A percentile compares a stretch with the other conserved stretches of the same genome.
These are phyloP conservation scores for Penicillium argentinense DNA, from an alignment of 495 filamentous ascomycete genomes.

Conservation along the genomic window DNA sequence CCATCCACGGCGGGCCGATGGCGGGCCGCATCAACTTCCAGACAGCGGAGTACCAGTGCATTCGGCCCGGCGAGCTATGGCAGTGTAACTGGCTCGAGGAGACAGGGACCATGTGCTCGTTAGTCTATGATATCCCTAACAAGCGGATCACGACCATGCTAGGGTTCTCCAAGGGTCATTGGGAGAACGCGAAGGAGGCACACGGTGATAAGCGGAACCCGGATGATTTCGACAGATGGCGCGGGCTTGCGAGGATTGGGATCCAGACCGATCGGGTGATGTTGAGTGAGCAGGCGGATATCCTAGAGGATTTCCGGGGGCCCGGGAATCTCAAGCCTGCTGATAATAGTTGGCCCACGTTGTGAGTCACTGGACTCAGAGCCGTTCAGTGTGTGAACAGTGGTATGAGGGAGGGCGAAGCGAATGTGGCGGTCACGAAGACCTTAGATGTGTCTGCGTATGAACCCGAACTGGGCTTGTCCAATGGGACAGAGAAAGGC, in stretches of 20 bases:
- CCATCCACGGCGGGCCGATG: conserved; percentile 44
- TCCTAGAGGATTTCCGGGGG: conserved; percentile 37
- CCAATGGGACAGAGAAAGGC: no score
- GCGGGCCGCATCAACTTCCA: conserved; percentile 41
- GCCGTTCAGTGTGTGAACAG: no score
- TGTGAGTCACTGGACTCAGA: no score
- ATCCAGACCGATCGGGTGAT: conserved; percentile 34
- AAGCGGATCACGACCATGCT: conserved; percentile 34
- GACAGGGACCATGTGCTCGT: conserved; percentile 39
- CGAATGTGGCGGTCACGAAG: no score
- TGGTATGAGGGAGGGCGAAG: no score
- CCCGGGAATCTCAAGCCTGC: conserved; percentile 32
- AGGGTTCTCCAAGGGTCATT: conserved; percentile 40
- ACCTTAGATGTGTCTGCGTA: no score
- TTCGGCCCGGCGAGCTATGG: conserved; percentile 37
- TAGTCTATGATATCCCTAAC: conserved; percentile 37
- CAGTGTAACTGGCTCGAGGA: conserved; percentile 44
- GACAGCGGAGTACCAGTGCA: conserved; percentile 39
- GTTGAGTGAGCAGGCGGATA: conserved; percentile 41
- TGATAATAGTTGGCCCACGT: conserved; percentile 33
- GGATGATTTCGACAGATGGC: conserved; percentile 34
- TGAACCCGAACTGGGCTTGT: no score
- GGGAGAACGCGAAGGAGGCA: conserved; percentile 33
- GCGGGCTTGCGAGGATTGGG: conserved; percentile 32
- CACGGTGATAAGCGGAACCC: conserved; percentile 40